Conservation (phyloP, 176 grass and related monocot genomes). For the Hsuehochloa calcarea region DNA sequence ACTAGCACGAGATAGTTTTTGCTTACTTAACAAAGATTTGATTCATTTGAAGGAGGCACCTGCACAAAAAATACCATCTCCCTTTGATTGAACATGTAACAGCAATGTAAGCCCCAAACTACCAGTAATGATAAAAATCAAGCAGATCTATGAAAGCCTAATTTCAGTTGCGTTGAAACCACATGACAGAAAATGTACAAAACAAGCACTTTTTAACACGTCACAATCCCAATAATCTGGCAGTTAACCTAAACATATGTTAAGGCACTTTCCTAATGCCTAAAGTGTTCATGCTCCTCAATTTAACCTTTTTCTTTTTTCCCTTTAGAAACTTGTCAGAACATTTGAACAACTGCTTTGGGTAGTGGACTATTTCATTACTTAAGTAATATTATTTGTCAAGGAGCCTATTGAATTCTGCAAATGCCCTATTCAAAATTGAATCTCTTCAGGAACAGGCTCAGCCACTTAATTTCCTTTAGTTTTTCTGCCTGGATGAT, state of each 20-base stretch:
- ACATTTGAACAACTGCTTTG: not conserved
- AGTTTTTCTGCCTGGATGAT: not conserved
- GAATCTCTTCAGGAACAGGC: not conserved
- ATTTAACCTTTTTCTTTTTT: not conserved
- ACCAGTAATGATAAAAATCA: not conserved
- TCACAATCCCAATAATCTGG: not conserved
- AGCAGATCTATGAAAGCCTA: not conserved
- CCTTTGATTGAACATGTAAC: not conserved
- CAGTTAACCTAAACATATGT: not conserved
- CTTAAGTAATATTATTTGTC: not conserved
- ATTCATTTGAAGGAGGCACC: constrained; percentile 78
- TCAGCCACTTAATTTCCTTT: not conserved
- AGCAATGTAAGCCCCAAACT: not conserved
- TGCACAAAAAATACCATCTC: constrained; percentile 33
- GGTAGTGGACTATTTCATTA: not conserved
- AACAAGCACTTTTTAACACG: not conserved
- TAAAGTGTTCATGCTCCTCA: not conserved
- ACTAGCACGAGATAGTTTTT: too few relatives aligned
- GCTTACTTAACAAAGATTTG: too few relatives aligned
- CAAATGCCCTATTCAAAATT: not conserved
- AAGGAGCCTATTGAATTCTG: not conserved
- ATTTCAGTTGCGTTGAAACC: not conserved
- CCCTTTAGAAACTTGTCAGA: not conserved
- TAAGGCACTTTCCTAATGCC: not conserved
- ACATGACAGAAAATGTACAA: not conserved